Evolutionary conservation across 2,329 filamentous ascomycete species (phyloP), one percentile per base, ranked within the genome.

Genomic region (Camptophora hylomeconis): DNA sequence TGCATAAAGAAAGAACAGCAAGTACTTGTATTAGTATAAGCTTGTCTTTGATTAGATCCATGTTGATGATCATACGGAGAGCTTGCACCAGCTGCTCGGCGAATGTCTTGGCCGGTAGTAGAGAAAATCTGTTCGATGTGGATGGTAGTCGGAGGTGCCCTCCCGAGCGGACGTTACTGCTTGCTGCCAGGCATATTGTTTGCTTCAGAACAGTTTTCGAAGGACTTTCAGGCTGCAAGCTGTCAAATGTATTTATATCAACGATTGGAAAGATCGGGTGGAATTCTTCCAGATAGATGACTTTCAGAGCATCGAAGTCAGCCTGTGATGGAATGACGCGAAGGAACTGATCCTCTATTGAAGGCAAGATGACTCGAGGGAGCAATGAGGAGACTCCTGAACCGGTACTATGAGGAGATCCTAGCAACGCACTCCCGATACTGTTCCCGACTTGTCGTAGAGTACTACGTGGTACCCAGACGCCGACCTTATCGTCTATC

Each of bases 221-320:
- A 6, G 45, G 19, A 16, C 48, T 26, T 7, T 41, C 45, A 0
- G 47, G 10, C 51, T 45, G 2, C 46, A 32, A 9, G 30, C 5
- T 37, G 21, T 19, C 24, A 25, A 22, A 37, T 8, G 8, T 39
- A 19, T 12, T 38, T 26, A 56, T 45, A 1, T 61, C 59, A 18
- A 72, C 54, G 9, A 69, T 54, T 3, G 67, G 67, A 14, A 70
- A 63, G 3, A 72, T 53, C 3, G 67, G 65, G 24, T 72, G 64
- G 6, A 72, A 57, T 37, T 67, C 65, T 13, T 67, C 56, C 5
- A 65, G 41, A 37, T 65, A 70, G 22, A 67, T 48, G 1, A 49
- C 49, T 20, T 55, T 56, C 15, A 74, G 42, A 10, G 54, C 57
- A 5, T 47, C 48, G 28, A 61, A 67, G 30, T 69, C 64, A 3